phyloP scores from a whole-genome alignment of 2,329 filamentous ascomycete species.

The Epichloe gansuensis region DNA sequence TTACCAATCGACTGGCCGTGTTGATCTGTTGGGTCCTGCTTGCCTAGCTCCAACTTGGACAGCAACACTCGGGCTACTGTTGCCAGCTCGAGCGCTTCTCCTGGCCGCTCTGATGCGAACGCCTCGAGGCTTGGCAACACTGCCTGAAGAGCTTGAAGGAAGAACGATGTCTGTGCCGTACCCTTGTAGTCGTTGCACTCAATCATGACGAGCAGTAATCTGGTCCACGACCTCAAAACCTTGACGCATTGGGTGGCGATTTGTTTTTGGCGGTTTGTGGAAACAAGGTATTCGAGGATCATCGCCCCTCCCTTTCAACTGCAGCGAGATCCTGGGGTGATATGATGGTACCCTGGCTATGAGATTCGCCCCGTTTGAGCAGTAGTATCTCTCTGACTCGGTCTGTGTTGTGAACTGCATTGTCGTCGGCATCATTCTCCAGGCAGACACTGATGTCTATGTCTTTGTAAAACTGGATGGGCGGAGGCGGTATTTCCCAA shows the following conservation, averaged over 20 bases:
- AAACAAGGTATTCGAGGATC: slow-evolving; percentile 49
- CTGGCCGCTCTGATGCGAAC: slow-evolving; percentile 55
- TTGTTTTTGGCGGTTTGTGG: slow-evolving; percentile 50
- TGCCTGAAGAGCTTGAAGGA: slow-evolving; percentile 76
- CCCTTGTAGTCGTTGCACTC: slow-evolving; percentile 70
- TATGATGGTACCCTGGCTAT: slow-evolving; percentile 35
- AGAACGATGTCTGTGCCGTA: slow-evolving; percentile 60
- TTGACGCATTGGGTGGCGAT: slow-evolving; percentile 46
- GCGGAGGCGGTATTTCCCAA: slow-evolving; percentile 40
- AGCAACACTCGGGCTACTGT: slow-evolving; percentile 62
- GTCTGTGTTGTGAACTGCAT: slow-evolving; percentile 52
- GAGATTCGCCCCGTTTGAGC: slow-evolving; percentile 53
- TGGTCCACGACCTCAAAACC: slow-evolving; percentile 72
- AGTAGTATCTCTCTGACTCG: slow-evolving; percentile 64
- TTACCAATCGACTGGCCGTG: slow-evolving; percentile 44
- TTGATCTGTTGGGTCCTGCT: slow-evolving; percentile 26
- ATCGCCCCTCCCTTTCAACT: slow-evolving; percentile 44
- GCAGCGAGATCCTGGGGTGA: slow-evolving; percentile 34
- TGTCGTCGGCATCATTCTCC: slow-evolving; percentile 44
- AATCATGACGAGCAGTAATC: slow-evolving; percentile 71
- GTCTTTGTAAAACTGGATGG: slow-evolving; percentile 48
- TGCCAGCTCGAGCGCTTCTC: slow-evolving; percentile 64
- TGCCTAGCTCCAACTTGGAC: slow-evolving; percentile 53
- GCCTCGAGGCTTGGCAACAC: slow-evolving; percentile 79
- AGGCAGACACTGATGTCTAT: slow-evolving; percentile 56